Evolutionary conservation across 352 stramenopile genomes (phyloP).

Genomic region (Pythium angustatum): DNA sequence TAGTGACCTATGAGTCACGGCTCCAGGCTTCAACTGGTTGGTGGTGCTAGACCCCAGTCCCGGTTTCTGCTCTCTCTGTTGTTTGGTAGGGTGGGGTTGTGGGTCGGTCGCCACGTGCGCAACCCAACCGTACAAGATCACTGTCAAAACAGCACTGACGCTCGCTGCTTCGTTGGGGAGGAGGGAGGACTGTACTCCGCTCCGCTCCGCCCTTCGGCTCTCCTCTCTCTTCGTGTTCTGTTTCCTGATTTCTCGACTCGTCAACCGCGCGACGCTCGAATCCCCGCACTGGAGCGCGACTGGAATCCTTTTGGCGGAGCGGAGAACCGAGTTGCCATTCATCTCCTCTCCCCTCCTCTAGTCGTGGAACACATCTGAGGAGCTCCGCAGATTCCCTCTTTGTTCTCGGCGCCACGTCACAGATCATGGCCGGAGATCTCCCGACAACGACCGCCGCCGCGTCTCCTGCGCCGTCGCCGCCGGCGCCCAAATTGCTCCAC

Average conservation of each 20-base stretch:
- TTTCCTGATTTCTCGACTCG: background rate
- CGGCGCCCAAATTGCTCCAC: slow-evolving; percentile 5
- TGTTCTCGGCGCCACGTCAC: slow-evolving; percentile 1
- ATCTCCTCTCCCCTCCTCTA: background rate
- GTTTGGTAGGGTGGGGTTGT: slow-evolving; percentile 6
- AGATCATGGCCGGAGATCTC: slow-evolving; percentile 9
- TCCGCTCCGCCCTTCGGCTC: background rate
- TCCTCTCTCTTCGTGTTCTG: background rate
- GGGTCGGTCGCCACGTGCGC: slow-evolving; percentile 4
- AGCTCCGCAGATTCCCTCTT: too few relatives aligned
- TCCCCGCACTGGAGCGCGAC: background rate
- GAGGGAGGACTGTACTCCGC: too few relatives aligned
- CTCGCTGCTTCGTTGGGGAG: background rate
- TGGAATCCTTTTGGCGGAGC: background rate
- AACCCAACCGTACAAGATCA: background rate
- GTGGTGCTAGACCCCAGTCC: slow-evolving; percentile 8
- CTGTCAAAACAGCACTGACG: too few relatives aligned
- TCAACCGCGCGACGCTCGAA: background rate
- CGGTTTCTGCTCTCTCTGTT: slow-evolving; percentile 2
- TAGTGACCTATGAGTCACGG: too few relatives aligned
- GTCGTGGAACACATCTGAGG: background rate
- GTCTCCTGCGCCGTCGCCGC: background rate
- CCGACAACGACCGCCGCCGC: background rate
- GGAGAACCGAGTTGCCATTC: background rate
- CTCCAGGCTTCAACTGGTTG: too few relatives aligned